Conservation (phyloP, 495 filamentous ascomycete genomes). For the Clavariopsis aquatica region DNA sequence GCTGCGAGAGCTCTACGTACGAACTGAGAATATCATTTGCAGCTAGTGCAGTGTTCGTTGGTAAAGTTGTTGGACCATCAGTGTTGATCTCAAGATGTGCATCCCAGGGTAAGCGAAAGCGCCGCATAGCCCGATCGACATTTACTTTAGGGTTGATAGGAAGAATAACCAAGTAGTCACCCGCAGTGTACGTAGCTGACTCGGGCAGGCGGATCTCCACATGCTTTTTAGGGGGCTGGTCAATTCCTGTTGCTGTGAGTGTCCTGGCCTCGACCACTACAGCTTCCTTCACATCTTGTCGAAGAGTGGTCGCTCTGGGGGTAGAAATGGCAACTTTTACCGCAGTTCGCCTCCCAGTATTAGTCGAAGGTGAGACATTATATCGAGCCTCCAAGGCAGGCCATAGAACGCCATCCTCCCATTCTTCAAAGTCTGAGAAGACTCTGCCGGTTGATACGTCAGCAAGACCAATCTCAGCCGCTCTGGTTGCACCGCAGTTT, state of each 20-base stretch:
- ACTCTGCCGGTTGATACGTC: conserved; percentile 66
- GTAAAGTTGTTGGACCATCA: conserved; percentile 56
- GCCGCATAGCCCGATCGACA: conserved; percentile 54
- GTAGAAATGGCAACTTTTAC: conserved; percentile 60
- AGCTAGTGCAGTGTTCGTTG: conserved; percentile 59
- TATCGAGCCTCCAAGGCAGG: conserved; percentile 53
- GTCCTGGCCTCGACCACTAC: conserved; percentile 40
- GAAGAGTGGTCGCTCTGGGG: background rate
- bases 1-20: conserved; percentile 64
- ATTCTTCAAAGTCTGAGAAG: conserved; percentile 71
- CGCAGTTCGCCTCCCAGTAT: conserved; percentile 27
- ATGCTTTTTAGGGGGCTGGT: conserved; percentile 60
- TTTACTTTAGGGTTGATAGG: conserved; percentile 63
- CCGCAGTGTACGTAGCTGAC: conserved; percentile 63
- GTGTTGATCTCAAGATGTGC: conserved; percentile 48
- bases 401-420: conserved; percentile 62
- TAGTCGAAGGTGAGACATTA: conserved; percentile 34
- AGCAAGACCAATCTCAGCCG: conserved; percentile 58
- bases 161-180: conserved; percentile 71
- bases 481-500: conserved; percentile 57
- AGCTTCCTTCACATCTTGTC: background rate
- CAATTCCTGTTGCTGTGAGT: conserved; percentile 55
- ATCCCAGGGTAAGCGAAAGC: conserved; percentile 62
- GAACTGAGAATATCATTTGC: conserved; percentile 61
- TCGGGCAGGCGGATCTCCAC: conserved; percentile 63